Evolutionary conservation across 257 asterid species (phyloP).

Genomic region (Striga asiatica): DNA sequence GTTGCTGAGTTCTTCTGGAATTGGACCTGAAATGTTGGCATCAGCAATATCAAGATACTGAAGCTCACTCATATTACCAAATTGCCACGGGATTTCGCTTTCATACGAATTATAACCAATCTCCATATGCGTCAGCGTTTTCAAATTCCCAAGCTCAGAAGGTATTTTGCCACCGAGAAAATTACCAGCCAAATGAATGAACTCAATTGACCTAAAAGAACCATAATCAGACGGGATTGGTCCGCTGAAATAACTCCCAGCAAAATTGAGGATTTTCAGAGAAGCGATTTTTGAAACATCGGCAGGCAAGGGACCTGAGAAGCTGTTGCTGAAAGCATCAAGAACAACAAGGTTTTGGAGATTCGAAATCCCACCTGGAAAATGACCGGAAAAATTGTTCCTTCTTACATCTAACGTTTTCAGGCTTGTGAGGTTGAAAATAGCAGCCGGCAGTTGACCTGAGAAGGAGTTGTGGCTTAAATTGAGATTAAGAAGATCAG

Average conservation of each 20-base stretch:
- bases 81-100: conserved; percentile 79
- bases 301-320: conserved; percentile 64
- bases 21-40: conserved; percentile 71
- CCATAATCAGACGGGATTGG: conserved; percentile 77
- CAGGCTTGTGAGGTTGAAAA: conserved; percentile 51
- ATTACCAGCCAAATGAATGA: conserved; percentile 86
- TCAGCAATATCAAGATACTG: conserved; percentile 86
- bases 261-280: conserved; percentile 63
- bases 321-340: conserved; percentile 96
- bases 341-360: conserved; percentile 45
- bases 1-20: conserved; percentile 53
- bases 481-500: conserved; percentile 52
- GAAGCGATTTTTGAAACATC: conserved; percentile 45
- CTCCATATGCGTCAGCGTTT: conserved; percentile 72
- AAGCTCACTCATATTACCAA: conserved; percentile 70
- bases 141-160: conserved; percentile 53
- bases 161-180: conserved; percentile 59
- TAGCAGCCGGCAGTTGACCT: conserved; percentile 40
- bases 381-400: conserved; percentile 80
- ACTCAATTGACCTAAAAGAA: conserved; percentile 46
- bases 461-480: conserved; percentile 76
- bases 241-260: conserved; percentile 95
- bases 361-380: conserved; percentile 68
- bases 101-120: conserved; percentile 78
- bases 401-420: conserved; percentile 63